Evolutionary conservation across 2,329 filamentous ascomycete species (phyloP), one percentile per base, ranked within the genome.

Genomic region (Ilyonectria sp.): DNA sequence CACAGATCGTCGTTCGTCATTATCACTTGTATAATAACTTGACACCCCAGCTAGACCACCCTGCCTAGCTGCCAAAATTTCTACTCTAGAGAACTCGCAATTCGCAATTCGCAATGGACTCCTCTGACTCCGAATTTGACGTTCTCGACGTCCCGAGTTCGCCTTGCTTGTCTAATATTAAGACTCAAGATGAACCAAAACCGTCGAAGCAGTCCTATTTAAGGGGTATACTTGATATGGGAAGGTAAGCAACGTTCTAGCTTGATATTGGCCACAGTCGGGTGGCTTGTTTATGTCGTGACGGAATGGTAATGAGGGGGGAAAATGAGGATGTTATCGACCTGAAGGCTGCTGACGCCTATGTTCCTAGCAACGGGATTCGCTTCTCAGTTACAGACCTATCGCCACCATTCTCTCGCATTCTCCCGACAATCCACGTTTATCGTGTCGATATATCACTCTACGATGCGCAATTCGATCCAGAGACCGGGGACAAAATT

Each of bases 391-490:
- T 69, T 8, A 69, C 63, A 8, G 68, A 70, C 33, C 10, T 70
- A 43, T 69, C 68, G 10, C 68, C 68, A 3, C 67, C 68, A 4
- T 53, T 67, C 6, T 63, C 68, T 55, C 68, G 68, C 6, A 70
- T 70, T 56, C 63, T 70, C 7, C 68, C 68, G 0, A 70, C 68
- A 10, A 3, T 67, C 10, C 58, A 70, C 31, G 68, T 70, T 31
- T 70, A 70, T 54, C 68, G 68, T 46, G 68, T 70, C 1, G 47
- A 57, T 10, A 69, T 69, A 26, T 70, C 67, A 47, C 68, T 70
- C 15, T 70, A 70, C 23, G 68, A 69, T n/a, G 68, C 59, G 1
- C 67, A 70, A 21, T 67, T 70, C 9, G 63, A 69, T 46, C 46
- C 63, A 13, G 68, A 70, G 17, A 70, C 58, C 1, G 68, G 68